phyloP scores from a whole-genome alignment of 2,329 filamentous ascomycete genomes.

The Colletotrichum brevisporum region DNA sequence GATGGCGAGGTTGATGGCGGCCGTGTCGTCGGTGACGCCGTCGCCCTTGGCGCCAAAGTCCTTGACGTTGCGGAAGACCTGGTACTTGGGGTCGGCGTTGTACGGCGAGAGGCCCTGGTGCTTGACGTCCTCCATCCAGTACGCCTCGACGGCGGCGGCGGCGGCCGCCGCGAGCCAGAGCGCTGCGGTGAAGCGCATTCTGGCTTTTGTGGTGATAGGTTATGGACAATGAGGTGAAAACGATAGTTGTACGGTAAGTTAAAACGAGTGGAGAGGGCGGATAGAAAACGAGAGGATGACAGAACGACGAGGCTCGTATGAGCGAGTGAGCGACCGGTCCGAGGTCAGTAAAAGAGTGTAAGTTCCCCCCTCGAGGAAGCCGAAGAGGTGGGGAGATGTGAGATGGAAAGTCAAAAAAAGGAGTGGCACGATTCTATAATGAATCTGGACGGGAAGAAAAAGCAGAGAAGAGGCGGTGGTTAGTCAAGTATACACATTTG shows the following conservation, averaged over 20 bases:
- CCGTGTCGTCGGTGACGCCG: slow-evolving; percentile 53
- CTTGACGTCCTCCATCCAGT: slow-evolving; percentile 60
- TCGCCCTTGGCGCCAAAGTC: slow-evolving; percentile 58
- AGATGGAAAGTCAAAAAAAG: neutral
- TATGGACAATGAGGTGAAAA: too few species aligned
- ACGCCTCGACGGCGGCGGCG: slow-evolving; percentile 44
- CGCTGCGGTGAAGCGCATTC: slow-evolving; percentile 33
- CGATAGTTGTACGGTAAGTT: neutral
- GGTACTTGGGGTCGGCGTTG: slow-evolving; percentile 57
- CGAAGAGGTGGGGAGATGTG: neutral
- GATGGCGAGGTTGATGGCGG: slow-evolving; percentile 53
- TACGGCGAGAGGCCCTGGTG: slow-evolving; percentile 64
- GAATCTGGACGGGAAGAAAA: neutral
- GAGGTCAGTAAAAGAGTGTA: neutral
- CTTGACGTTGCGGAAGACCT: slow-evolving; percentile 64
- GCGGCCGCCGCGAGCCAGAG: slow-evolving; percentile 36
- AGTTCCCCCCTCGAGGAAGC: neutral
- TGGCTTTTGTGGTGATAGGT: too few species aligned
- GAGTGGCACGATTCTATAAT: neutral
- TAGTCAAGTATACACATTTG: slow-evolving; percentile 8
- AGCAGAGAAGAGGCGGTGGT: slow-evolving; percentile 1
- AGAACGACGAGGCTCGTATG: neutral
- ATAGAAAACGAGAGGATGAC: neutral
- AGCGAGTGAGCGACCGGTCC: slow-evolving; percentile 1
- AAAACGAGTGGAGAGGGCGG: neutral